Evolutionary conservation across 2,329 filamentous ascomycete genomes (phyloP).

Genomic region (Claviceps digitariae): DNA sequence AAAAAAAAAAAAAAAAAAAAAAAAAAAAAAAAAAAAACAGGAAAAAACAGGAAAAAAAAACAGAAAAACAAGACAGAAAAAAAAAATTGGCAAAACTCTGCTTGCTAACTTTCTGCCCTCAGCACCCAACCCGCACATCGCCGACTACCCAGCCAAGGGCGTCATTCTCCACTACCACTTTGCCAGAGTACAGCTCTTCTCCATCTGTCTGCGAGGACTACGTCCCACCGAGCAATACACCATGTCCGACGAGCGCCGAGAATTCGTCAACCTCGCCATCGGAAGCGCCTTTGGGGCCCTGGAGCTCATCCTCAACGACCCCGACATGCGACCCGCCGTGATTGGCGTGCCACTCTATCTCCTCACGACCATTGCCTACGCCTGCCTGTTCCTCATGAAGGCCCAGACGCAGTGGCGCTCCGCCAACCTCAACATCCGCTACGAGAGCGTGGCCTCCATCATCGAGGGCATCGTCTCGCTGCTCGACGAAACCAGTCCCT

Average conservation of each 20-base stretch:
- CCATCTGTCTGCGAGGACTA: conserved; percentile 29
- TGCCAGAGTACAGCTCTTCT: conserved; percentile 34
- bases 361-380: conserved; percentile 19
- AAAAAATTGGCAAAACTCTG: neutral
- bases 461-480: conserved; percentile 14
- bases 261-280: conserved; percentile 29
- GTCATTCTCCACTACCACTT: conserved; percentile 37
- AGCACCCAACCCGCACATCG: conserved; percentile 32
- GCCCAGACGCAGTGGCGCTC: conserved; percentile 17
- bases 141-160: conserved; percentile 34
- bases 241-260: conserved; percentile 29
- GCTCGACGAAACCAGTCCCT: conserved; percentile 13
- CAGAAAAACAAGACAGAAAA: neutral
- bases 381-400: conserved; percentile 20
- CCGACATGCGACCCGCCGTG: conserved; percentile 17
- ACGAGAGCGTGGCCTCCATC: conserved; percentile 17
- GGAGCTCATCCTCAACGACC: conserved; percentile 16
- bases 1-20: no score
- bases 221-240: conserved; percentile 21
- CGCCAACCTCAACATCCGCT: conserved; percentile 14
- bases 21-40: neutral
- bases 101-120: neutral
- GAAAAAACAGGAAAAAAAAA: no score
- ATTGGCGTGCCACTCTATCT: conserved; percentile 20
- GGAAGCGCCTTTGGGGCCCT: conserved; percentile 18